Percentiles rank a stretch among this genome's conserved stretches.
Conservation (phyloP, 192 early-diverging fungal species). For the Coemansia sp. region DNA sequence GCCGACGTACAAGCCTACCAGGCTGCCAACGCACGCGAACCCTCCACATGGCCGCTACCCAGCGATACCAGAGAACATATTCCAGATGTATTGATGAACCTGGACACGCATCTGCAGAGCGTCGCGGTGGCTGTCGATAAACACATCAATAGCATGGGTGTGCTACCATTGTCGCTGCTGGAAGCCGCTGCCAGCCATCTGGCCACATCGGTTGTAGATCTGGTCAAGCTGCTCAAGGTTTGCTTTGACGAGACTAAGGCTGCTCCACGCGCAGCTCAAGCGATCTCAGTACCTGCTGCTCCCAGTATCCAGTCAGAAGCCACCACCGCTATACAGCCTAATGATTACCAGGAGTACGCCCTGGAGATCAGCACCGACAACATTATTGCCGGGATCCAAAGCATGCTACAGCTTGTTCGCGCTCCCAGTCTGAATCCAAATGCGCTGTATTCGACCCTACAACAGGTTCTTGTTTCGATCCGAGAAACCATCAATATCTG, state of each 20-base stretch:
- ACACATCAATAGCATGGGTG: conserved; percentile 71
- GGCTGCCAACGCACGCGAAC: conserved; percentile 30
- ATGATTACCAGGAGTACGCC: conserved; percentile 8
- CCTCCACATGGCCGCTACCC: conserved; percentile 49
- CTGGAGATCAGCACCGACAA: conserved; percentile 54
- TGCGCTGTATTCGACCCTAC: conserved; percentile 40
- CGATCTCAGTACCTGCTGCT: not conserved
- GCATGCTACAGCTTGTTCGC: conserved; percentile 47
- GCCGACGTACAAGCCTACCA: conserved; percentile 79
- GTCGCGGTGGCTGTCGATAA: conserved; percentile 74
- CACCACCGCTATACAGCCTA: not conserved
- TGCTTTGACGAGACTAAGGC: conserved; percentile 50
- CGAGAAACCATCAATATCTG: conserved; percentile 36
- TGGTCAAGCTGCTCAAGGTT: conserved; percentile 62
- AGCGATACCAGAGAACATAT: conserved; percentile 49
- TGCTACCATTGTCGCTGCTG: conserved; percentile 68
- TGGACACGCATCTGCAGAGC: conserved; percentile 59
- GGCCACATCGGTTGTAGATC: conserved; percentile 75
- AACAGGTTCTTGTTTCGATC: conserved; percentile 37
- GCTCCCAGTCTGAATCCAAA: conserved; percentile 31
- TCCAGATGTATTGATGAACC: conserved; percentile 11
- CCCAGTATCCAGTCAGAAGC: not conserved
- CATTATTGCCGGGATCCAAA: conserved; percentile 51
- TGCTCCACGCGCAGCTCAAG: conserved; percentile 21
- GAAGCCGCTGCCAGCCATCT: conserved; percentile 80